Evolutionary conservation across 2,329 filamentous ascomycete species (phyloP).

Genomic region (Arachnomyces sp.): DNA sequence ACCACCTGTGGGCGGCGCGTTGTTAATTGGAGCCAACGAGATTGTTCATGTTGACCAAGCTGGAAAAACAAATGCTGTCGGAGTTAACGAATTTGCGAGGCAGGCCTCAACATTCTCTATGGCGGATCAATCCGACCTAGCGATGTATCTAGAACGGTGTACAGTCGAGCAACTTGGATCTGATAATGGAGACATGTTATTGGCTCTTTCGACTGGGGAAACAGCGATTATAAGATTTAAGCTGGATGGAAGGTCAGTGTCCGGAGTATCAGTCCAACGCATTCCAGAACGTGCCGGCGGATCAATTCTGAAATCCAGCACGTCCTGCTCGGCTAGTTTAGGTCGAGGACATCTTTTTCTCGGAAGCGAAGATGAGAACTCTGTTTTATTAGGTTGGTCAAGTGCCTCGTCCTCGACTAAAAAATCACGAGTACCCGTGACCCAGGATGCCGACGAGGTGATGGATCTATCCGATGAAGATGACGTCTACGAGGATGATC

Average conservation of each 20-base stretch:
- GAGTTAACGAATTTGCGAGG: slow-evolving; percentile 83
- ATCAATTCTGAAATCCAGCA: slow-evolving; percentile 51
- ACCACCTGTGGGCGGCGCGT: slow-evolving; percentile 76
- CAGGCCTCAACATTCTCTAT: slow-evolving; percentile 76
- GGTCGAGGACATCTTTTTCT: slow-evolving; percentile 67
- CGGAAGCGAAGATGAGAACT: slow-evolving; percentile 77
- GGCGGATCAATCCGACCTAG: slow-evolving; percentile 74
- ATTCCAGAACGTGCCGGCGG: slow-evolving; percentile 59
- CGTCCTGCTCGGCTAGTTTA: slow-evolving; percentile 64
- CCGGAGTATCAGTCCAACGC: slow-evolving; percentile 66
- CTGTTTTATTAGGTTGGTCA: slow-evolving; percentile 72
- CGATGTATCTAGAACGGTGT: slow-evolving; percentile 73
- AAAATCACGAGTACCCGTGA: slow-evolving; percentile 54
- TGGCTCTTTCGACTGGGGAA: slow-evolving; percentile 68
- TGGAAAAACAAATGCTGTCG: slow-evolving; percentile 85
- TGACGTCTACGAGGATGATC: slow-evolving; percentile 50
- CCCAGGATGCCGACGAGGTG: slow-evolving; percentile 33
- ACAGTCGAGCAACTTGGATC: slow-evolving; percentile 67
- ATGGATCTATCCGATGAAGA: slow-evolving; percentile 56
- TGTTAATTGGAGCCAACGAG: slow-evolving; percentile 82
- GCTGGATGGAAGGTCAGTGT: slow-evolving; percentile 85
- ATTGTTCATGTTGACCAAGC: slow-evolving; percentile 93
- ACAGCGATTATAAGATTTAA: slow-evolving; percentile 72
- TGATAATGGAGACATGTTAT: slow-evolving; percentile 74
- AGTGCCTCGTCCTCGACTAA: slow-evolving; percentile 55